Conservation (phyloP, 306 rosid genomes). For the Datisca glomerata region DNA sequence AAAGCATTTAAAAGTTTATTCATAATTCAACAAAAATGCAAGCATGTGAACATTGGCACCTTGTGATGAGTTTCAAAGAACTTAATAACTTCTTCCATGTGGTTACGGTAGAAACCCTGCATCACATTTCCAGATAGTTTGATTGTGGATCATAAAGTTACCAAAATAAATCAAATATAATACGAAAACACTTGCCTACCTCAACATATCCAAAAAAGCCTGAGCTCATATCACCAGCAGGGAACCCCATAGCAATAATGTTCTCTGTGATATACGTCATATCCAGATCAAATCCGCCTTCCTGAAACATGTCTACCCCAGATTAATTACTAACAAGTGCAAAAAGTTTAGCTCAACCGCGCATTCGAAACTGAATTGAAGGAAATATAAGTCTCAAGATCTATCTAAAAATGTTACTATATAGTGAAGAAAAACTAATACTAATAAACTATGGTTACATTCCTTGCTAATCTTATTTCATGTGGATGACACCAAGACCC, state of each 20-base stretch:
- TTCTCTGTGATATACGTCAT: slow-evolving; percentile 98
- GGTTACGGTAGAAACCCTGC: slow-evolving; percentile 96
- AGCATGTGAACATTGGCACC: slow-evolving; percentile 26
- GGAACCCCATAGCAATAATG: slow-evolving; percentile 97
- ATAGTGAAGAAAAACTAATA: no score
- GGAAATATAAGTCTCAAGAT: no score
- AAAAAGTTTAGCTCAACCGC: no score
- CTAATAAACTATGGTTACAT: no score
- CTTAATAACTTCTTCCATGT: slow-evolving; percentile 98
- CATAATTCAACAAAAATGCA: no score
- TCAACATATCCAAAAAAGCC: slow-evolving; percentile 98
- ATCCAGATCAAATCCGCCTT: slow-evolving; percentile 96
- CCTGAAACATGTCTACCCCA: slow-evolving; percentile 32
- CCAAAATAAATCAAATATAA: slow-evolving; percentile 10
- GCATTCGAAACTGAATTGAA: no score
- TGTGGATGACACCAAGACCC: no score
- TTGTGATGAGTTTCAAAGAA: slow-evolving; percentile 96
- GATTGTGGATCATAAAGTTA: slow-evolving; percentile 3
- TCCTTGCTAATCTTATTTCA: no score
- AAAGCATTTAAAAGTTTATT: no score
- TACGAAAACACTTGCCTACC: slow-evolving; percentile 32
- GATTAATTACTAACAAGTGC: slow-evolving; percentile 10
- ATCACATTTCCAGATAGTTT: slow-evolving; percentile 17
- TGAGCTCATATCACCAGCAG: slow-evolving; percentile 99
- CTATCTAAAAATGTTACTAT: no score